Evolutionary conservation across 2,329 filamentous ascomycete genomes (phyloP), one percentile per base, ranked within the genome.

Genomic region (Purpureocillium lavendulum): DNA sequence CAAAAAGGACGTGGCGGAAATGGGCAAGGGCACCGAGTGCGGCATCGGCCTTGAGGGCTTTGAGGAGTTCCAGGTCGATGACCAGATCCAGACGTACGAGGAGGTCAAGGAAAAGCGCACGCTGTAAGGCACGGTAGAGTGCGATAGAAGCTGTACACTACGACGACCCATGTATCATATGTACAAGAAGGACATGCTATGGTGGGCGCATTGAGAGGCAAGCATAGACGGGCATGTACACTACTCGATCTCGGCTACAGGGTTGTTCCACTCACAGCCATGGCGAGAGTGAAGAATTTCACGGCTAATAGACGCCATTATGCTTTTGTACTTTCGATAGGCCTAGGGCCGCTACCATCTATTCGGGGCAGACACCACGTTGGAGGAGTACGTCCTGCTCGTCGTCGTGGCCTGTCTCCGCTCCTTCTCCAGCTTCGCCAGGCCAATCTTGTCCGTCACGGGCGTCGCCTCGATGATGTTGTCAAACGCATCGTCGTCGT

Each of bases 1-100:
- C 59, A 96, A 97, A 72, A 94, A 94, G 59, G 87, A 96, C 48
- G 85, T 92, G 24, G 69, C 70, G 34, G 87, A 95, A 55, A 92
- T 94, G 80, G 80, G 80, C 53, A 97, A 94, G 64, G 89, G 88
- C 42, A 78, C 75, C n/a, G 92, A 98, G 62, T 98, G 92, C 53
- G 92, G 92, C 49, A 82, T 98, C 49, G 80, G 78, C 38, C 90
- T 98, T 53, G 79, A 83, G 3, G 74, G 71, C 26, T 98, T 87
- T 79, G 71, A 83, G 35, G 84, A 79, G 16, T 84, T 97, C 57
- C 60, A 82, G 54, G 69, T 79, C 12, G 92, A 90, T 21, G 92
- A 98, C 63, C 77, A 82, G 59, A 75, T 98, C 45, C 92, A 97
- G 66, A 82, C 80, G 28, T 94, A 89, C 54, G 87, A 95, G 55